phyloP scores from a whole-genome alignment of 2,329 filamentous ascomycete species.

The Simplicillium sp. region DNA sequence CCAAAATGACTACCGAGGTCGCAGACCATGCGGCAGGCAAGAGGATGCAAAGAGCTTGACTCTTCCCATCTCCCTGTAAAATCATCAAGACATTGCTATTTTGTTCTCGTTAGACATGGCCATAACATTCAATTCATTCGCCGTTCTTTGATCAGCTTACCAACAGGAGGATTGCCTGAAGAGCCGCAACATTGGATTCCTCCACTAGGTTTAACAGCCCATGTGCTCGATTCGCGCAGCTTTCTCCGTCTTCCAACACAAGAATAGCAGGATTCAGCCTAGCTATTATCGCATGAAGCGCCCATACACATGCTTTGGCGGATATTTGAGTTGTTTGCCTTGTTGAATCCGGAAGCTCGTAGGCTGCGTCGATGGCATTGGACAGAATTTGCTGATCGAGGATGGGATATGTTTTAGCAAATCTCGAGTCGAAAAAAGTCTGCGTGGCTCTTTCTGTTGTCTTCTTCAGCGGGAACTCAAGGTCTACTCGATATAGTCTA shows the following conservation, averaged over 20 bases:
- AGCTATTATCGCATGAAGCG: conserved; percentile 5
- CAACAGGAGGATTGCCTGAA: conserved; percentile 8
- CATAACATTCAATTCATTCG: no score
- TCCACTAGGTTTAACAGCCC: background rate
- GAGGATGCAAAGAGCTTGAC: conserved; percentile 2
- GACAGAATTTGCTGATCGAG: background rate
- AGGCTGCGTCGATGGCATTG: conserved; percentile 4
- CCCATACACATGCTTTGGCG: conserved; percentile 9
- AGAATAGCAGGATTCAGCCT: background rate
- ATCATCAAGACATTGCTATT: conserved; percentile 1
- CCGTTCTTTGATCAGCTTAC: background rate
- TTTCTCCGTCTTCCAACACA: background rate
- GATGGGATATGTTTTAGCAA: no score
- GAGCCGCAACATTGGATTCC: conserved; percentile 3
- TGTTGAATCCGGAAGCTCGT: conserved; percentile 1
- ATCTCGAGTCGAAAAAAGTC: background rate
- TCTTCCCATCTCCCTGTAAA: conserved; percentile 1
- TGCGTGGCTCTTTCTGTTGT: background rate
- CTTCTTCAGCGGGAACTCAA: background rate
- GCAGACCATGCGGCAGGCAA: conserved; percentile 8
- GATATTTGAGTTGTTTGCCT: background rate
- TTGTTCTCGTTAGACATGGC: background rate
- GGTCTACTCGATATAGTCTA: background rate
- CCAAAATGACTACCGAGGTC: conserved; percentile 4
- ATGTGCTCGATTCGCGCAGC: conserved; percentile 2